Percentiles rank a stretch among this genome's conserved stretches.
Conservation (phyloP, 129 eudicot species). For the Apium graveolens region DNA sequence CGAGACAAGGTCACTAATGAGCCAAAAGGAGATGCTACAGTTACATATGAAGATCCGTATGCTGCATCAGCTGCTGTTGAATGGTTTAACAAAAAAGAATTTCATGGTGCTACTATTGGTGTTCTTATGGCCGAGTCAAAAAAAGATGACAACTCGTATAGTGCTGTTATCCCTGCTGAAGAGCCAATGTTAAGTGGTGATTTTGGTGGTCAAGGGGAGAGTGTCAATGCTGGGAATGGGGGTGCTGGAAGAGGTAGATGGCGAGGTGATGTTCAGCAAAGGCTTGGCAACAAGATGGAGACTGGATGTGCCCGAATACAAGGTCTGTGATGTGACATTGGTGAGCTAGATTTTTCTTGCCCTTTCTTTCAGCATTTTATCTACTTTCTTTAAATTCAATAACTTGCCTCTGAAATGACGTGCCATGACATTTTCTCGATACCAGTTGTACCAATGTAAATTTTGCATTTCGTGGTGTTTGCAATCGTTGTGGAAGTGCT, state of each 20-base stretch:
- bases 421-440: slow-evolving; percentile 18
- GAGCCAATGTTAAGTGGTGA: slow-evolving; percentile 37
- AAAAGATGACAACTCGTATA: slow-evolving; percentile 41
- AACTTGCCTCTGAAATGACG: not conserved
- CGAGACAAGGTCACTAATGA: slow-evolving; percentile 80
- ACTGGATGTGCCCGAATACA: slow-evolving; percentile 97
- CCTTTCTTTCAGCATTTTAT: slow-evolving; percentile 17
- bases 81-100: slow-evolving; percentile 90
- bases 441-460: slow-evolving; percentile 90
- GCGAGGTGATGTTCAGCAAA: slow-evolving; percentile 61
- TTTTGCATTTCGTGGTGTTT: slow-evolving; percentile 96
- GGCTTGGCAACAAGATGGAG: slow-evolving; percentile 99
- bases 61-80: slow-evolving; percentile 99
- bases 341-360: slow-evolving; percentile 95
- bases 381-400: not conserved
- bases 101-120: slow-evolving; percentile 73
- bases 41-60: slow-evolving; percentile 77
- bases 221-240: slow-evolving; percentile 30
- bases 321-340: slow-evolving; percentile 99
- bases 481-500: slow-evolving; percentile 99
- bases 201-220: slow-evolving; percentile 38
- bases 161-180: slow-evolving; percentile 22
- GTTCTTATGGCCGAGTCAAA: slow-evolving; percentile 89
- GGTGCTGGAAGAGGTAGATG: slow-evolving; percentile 77
- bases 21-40: slow-evolving; percentile 71